Base-by-base conservation (phyloP, 208 protist genomes). In the Crithidia expoeki region DNA sequence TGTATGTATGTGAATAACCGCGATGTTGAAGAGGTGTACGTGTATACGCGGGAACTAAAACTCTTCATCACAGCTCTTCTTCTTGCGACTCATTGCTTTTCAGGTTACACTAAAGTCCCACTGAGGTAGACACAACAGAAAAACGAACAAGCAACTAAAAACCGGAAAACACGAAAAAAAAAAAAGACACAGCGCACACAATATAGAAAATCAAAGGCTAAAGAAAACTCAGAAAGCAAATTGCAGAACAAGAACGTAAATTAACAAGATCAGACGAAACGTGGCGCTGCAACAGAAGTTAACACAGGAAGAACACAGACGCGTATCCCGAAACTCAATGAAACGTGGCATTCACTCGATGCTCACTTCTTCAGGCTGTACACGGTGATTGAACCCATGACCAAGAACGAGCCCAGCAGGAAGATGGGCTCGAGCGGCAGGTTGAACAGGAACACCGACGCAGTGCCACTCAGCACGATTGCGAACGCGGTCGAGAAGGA, bases 401-500 rank as follows among this genome's bases (percentile, higher is more conserved):
- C 68, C 12, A 83, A 14, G 2, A 72, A 12, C 11, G 74, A 75
- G 7, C 76, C 83, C 3, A 76, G 1, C 17, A 79, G 21, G 59
- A 89, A 83, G 7, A 74, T 17, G 32, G 19, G 5, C 44, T 19
- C 53, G 17, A 81, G 64, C 19, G 56, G 53, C 56, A 75, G 68
- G 21, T 75, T 46, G n/a, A 85, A 78, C 21, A 87, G 62, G 38
- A 76, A 79, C 19, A 70, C 68, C 6, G 78, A 86, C 30, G 67
- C 74, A 3, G 76, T 68, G 16, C 81, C 79, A 27, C 68, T 80
- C 32, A 88, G 40, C 19, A 88, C 65, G 50, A 90, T 92, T 2
- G 82, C 40, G 6, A 76, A 61, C 0, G 72, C 83, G 3, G 82
- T 85, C 16, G 84, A 85, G 72, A 94, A 92, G 1, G 79, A 68